These are phyloP conservation scores for Coemansia sp. DNA, from an alignment of 192 early-diverging fungal genomes.

Conservation along the genomic window DNA sequence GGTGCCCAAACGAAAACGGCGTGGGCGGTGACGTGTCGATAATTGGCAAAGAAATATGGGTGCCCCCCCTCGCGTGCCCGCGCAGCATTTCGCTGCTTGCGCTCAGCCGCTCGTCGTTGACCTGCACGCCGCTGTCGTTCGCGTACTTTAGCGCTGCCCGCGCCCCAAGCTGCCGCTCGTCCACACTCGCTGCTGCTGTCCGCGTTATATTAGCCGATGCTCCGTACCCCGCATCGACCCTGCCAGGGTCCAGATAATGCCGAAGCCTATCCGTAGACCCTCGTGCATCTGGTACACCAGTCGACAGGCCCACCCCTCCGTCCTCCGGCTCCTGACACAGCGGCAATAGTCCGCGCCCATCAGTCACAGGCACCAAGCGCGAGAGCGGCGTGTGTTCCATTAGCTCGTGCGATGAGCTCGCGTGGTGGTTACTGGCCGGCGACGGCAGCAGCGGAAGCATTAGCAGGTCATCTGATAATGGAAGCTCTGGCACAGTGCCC, in stretches of 20 bases:
- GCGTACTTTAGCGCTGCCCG: not conserved
- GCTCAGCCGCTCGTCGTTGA: slow-evolving; percentile 13
- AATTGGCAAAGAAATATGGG: not conserved
- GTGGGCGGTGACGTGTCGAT: slow-evolving; percentile 23
- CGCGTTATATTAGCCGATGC: not conserved
- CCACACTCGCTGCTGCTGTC: not conserved
- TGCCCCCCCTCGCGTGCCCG: too few species aligned
- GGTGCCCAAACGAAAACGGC: slow-evolving; percentile 46
- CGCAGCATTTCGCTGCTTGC: not conserved
- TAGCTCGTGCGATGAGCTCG: slow-evolving; percentile 11
- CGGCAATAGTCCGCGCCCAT: not conserved
- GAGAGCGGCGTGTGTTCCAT: slow-evolving; percentile 11
- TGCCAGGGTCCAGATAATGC: not conserved
- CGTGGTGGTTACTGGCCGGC: slow-evolving; percentile 17
- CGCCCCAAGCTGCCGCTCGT: not conserved
- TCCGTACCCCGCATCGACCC: not conserved
- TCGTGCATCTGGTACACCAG: not conserved
- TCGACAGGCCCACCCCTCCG: not conserved
- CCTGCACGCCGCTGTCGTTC: slow-evolving; percentile 47
- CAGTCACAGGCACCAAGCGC: not conserved
- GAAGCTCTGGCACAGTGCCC: not conserved
- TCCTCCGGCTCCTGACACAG: not conserved
- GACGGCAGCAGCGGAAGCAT: slow-evolving; percentile 22
- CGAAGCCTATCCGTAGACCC: not conserved
- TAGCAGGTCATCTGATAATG: not conserved